Conservation (phyloP, 768 basidiomycete genomes). For the Boletus bicolor region DNA sequence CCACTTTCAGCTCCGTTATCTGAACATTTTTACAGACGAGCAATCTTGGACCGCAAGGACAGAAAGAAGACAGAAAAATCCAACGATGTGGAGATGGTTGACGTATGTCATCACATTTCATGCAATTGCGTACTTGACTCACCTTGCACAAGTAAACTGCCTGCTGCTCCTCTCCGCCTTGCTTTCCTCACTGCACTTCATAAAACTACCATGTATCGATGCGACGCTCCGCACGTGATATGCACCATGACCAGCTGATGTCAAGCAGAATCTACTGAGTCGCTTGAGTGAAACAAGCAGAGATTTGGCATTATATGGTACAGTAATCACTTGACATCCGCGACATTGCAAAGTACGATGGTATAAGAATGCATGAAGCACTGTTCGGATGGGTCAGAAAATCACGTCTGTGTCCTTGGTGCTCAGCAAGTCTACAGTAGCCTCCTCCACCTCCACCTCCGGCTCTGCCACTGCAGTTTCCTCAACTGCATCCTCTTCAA, state of each 20-base stretch:
- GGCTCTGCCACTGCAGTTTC: slow-evolving; percentile 2
- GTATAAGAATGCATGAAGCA: slow-evolving; percentile 8
- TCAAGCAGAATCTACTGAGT: not conserved
- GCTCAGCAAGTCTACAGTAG: slow-evolving; percentile 63
- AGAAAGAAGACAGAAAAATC: slow-evolving; percentile 58
- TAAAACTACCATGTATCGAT: slow-evolving; percentile 72
- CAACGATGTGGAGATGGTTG: slow-evolving; percentile 76
- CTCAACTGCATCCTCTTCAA: slow-evolving; percentile 31
- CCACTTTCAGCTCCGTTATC: not conserved
- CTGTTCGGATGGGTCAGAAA: slow-evolving; percentile 50
- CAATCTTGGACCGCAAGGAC: slow-evolving; percentile 85
- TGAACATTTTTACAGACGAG: slow-evolving; percentile 48
- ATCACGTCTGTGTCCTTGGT: slow-evolving; percentile 93
- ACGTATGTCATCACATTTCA: slow-evolving; percentile 49
- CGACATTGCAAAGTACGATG: slow-evolving; percentile 6
- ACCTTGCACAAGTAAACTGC: slow-evolving; percentile 24
- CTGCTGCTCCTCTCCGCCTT: slow-evolving; percentile 8
- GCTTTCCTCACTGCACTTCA: slow-evolving; percentile 19
- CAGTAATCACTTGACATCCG: slow-evolving; percentile 1
- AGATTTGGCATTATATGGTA: slow-evolving; percentile 10
- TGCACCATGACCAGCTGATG: slow-evolving; percentile 42
- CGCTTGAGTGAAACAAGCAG: slow-evolving; percentile 8
- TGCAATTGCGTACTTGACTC: slow-evolving; percentile 11
- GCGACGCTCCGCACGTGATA: slow-evolving; percentile 50
- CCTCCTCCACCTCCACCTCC: slow-evolving; percentile 33